These are phyloP conservation scores for Gautieria morchelliformis DNA, from an alignment of 768 basidiomycete species.

Conservation along the genomic window DNA sequence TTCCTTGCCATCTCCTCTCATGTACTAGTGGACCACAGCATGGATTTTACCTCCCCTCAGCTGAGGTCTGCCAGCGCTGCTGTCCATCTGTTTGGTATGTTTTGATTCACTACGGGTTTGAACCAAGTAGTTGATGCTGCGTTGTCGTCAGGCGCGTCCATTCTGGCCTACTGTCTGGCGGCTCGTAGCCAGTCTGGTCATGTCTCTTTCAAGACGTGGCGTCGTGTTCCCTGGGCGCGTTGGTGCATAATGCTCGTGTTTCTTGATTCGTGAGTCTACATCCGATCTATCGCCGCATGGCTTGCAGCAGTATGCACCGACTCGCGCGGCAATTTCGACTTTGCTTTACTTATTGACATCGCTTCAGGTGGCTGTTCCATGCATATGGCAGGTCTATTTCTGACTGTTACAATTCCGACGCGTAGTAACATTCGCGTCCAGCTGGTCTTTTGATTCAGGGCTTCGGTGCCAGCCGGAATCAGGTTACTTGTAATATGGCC, in stretches of 20 bases:
- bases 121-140: background rate
- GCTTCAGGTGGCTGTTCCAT: slow-evolving; percentile 9
- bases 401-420: background rate
- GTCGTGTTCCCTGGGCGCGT: slow-evolving; percentile 6
- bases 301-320: background rate
- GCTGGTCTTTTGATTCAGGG: slow-evolving; percentile 7
- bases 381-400: background rate
- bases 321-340: background rate
- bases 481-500: slow-evolving; percentile 6
- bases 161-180: slow-evolving; percentile 6
- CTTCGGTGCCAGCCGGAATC: background rate
- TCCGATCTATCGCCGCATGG: background rate
- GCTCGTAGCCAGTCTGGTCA: background rate
- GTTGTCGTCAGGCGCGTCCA: background rate
- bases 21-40: background rate
- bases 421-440: background rate
- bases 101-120: background rate
- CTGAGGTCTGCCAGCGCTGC: slow-evolving; percentile 1
- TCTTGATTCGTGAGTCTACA: slow-evolving; percentile 6
- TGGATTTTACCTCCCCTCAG: background rate
- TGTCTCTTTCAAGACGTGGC: slow-evolving; percentile 1
- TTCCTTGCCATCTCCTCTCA: background rate
- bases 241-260: slow-evolving; percentile 6
- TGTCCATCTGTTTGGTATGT: slow-evolving; percentile 3
- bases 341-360: background rate